Evolutionary conservation across 371 early-diverging fungal species (phyloP).

Genomic region (Mucor racemosus): DNA sequence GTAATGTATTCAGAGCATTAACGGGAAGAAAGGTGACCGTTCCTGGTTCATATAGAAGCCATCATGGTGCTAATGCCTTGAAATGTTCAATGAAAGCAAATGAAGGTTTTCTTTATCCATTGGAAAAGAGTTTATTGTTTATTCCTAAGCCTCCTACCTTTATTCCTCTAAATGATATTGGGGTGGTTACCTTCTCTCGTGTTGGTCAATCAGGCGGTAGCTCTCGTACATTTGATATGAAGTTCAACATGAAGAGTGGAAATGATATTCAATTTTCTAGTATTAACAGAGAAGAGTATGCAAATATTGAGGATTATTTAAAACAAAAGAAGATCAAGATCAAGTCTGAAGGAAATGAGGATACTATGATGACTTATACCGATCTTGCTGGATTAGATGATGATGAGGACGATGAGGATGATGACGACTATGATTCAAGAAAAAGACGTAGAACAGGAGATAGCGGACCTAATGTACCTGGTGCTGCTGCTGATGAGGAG

Average conservation of each 20-base stretch:
- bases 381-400: conserved; percentile 68
- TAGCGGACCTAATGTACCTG: conserved; percentile 31
- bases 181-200: conserved; percentile 91
- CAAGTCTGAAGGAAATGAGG: conserved; percentile 74
- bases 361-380: conserved; percentile 58
- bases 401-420: conserved; percentile 52
- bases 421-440: conserved; percentile 39
- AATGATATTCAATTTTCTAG: conserved; percentile 85
- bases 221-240: conserved; percentile 92
- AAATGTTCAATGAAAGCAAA: conserved; percentile 98
- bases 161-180: conserved; percentile 87
- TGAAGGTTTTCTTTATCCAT: conserved; percentile 96
- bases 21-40: conserved; percentile 81
- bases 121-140: conserved; percentile 93
- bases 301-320: conserved; percentile 81
- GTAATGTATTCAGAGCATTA: conserved; percentile 89
- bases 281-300: conserved; percentile 90
- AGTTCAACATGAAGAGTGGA: conserved; percentile 82
- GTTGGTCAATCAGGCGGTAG: conserved; percentile 68
- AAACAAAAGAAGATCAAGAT: conserved; percentile 84
- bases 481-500: conserved; percentile 58
- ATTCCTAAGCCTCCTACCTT: conserved; percentile 95
- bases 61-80: conserved; percentile 81
- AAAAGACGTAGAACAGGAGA: conserved; percentile 52
- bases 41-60: conserved; percentile 73